A percentile compares a stretch with the other conserved stretches of the same genome.
phyloP scores from a whole-genome alignment of 2,329 filamentous ascomycete species.

The Biscogniauxia marginata region DNA sequence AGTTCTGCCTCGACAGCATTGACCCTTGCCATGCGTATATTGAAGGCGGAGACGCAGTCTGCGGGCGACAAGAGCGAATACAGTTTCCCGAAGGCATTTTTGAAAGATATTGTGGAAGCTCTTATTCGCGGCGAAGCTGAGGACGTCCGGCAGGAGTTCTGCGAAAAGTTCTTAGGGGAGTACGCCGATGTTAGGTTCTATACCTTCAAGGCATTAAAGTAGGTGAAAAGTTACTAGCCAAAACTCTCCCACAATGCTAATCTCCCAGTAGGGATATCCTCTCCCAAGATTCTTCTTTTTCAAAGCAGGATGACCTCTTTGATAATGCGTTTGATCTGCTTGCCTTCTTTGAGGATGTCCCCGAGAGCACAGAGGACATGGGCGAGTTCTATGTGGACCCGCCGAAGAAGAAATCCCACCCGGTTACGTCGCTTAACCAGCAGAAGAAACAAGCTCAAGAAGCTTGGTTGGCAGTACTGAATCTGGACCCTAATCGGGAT shows the following conservation, averaged over 20 bases:
- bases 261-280: constrained; percentile 28
- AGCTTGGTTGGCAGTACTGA: constrained; percentile 80
- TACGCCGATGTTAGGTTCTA: constrained; percentile 85
- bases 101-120: constrained; percentile 62
- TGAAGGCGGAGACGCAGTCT: constrained; percentile 74
- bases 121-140: constrained; percentile 60
- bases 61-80: constrained; percentile 61
- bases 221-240: constrained; percentile 33
- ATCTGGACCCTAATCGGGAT: constrained; percentile 62
- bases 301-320: constrained; percentile 41
- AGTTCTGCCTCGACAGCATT: constrained; percentile 68
- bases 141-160: constrained; percentile 67
- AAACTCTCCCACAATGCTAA: constrained; percentile 7
- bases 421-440: constrained; percentile 61
- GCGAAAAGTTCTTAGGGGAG: constrained; percentile 73
- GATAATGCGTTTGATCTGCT: constrained; percentile 62
- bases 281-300: constrained; percentile 22
- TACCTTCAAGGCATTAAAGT: constrained; percentile 74
- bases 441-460: constrained; percentile 82
- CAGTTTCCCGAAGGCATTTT: constrained; percentile 66
- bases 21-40: constrained; percentile 76
- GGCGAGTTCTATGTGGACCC: constrained; percentile 65
- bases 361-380: constrained; percentile 64
- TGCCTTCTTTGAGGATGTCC: constrained; percentile 67
- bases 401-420: constrained; percentile 66